phyloP scores from a whole-genome alignment of 441 rosid species.

The Cnidoscolus chayamansa region DNA sequence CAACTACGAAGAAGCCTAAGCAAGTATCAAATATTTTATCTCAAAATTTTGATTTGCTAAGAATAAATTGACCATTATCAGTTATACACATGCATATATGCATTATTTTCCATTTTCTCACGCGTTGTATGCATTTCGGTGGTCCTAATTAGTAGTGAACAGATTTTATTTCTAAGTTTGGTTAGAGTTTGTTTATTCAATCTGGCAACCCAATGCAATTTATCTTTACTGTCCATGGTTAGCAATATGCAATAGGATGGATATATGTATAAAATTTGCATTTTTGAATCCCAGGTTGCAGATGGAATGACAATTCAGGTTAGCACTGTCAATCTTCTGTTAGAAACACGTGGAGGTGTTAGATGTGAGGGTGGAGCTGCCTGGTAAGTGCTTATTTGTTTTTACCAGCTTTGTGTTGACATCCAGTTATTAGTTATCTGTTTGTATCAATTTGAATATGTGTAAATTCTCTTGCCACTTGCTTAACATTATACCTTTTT shows the following conservation, averaged over 20 bases:
- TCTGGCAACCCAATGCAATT: no score
- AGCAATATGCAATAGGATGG: background rate
- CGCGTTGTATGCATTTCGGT: background rate
- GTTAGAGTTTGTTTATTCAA: background rate
- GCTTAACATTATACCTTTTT: background rate
- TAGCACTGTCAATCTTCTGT: conserved; percentile 80
- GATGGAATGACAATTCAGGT: conserved; percentile 97
- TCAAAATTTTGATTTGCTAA: background rate
- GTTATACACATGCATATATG: background rate
- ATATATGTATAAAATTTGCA: conserved; percentile 7
- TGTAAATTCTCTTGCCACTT: background rate
- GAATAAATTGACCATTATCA: background rate
- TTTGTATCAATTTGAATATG: background rate
- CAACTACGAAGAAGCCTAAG: background rate
- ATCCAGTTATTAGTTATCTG: background rate
- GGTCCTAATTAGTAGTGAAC: background rate
- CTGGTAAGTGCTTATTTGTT: conserved; percentile 51
- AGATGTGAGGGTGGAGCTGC: conserved; percentile 71
- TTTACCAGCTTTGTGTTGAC: background rate
- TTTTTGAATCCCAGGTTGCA: conserved; percentile 64
- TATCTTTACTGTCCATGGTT: background rate
- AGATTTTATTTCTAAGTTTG: background rate
- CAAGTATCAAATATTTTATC: background rate
- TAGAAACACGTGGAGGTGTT: conserved; percentile 81
- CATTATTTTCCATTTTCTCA: no score